These are phyloP conservation scores for Spathaspora passalidarum DNA, from an alignment of 805 yeast genomes.

Conservation along the genomic window DNA sequence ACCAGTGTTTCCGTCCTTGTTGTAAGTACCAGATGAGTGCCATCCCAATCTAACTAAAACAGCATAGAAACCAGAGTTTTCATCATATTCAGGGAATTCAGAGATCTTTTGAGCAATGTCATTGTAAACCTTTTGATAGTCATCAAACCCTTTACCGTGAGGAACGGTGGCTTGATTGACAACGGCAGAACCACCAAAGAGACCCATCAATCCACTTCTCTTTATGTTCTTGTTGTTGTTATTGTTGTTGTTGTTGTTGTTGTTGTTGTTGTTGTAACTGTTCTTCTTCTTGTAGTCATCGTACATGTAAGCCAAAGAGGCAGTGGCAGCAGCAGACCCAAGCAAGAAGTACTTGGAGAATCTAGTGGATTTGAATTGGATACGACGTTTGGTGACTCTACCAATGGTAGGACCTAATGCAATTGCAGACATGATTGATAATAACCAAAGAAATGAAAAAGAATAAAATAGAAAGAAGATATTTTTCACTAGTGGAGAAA, in stretches of 20 bases:
- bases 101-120: conserved; percentile 64
- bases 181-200: conserved; percentile 18
- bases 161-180: conserved; percentile 33
- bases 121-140: conserved; percentile 66
- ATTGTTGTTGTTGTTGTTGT: conserved; percentile 9
- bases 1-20: conserved; percentile 24
- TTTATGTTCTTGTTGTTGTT: conserved; percentile 5
- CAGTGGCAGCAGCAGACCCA: conserved; percentile 17
- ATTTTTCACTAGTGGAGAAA: not conserved
- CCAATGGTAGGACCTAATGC: conserved; percentile 7
- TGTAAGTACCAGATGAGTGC: conserved; percentile 37
- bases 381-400: conserved; percentile 4
- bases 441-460: not conserved
- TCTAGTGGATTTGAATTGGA: conserved; percentile 3
- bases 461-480: not conserved
- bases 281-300: conserved; percentile 13
- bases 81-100: conserved; percentile 40
- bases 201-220: conserved; percentile 4
- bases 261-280: conserved; percentile 4
- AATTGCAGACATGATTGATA: conserved; percentile 9
- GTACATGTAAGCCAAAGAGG: conserved; percentile 19
- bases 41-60: conserved; percentile 36
- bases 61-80: conserved; percentile 37
- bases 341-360: conserved; percentile 13
- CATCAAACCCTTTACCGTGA: conserved; percentile 38